These are phyloP conservation scores for Bruguiera gymnorhiza DNA, from an alignment of 345 rosid species.

Conservation along the genomic window DNA sequence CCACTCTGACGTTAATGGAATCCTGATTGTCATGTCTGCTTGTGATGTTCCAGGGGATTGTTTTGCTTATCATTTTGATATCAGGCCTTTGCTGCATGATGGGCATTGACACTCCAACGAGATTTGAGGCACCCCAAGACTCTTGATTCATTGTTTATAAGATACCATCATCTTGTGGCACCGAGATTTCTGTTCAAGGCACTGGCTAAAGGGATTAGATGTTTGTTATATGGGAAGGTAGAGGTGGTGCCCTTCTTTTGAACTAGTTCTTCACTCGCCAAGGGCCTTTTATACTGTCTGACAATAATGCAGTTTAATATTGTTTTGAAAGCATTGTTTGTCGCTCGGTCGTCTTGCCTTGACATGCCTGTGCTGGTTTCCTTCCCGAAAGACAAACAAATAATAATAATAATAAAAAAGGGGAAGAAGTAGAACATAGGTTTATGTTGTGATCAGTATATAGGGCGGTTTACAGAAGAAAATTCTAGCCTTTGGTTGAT, in stretches of 20 bases:
- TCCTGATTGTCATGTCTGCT: constrained; percentile 25
- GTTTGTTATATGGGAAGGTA: constrained; percentile 27
- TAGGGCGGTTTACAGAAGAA: too few relatives aligned
- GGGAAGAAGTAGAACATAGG: too few relatives aligned
- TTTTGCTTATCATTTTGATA: constrained; percentile 76
- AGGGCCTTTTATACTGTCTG: constrained; percentile 3
- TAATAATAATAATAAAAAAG: too few relatives aligned
- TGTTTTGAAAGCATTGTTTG: too few relatives aligned
- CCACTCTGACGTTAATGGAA: not conserved
- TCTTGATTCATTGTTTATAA: constrained; percentile 37
- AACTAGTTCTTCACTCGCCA: constrained; percentile 5
- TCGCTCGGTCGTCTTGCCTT: too few relatives aligned
- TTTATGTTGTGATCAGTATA: too few relatives aligned
- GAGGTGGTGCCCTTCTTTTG: constrained; percentile 11
- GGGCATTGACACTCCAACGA: constrained; percentile 91
- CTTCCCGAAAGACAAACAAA: too few relatives aligned
- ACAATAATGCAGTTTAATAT: too few relatives aligned
- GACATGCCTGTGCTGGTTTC: too few relatives aligned
- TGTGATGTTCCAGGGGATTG: constrained; percentile 66
- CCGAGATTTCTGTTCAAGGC: constrained; percentile 11
- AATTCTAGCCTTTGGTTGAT: too few relatives aligned
- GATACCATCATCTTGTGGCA: constrained; percentile 11
- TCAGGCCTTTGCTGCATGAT: constrained; percentile 97
- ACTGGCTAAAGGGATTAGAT: constrained; percentile 22
- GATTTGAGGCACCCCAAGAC: constrained; percentile 94